Percentiles rank a stretch among this genome's conserved stretches.
phyloP scores from a whole-genome alignment of 2,329 filamentous ascomycete species.

The Nigrospora sphaerica region DNA sequence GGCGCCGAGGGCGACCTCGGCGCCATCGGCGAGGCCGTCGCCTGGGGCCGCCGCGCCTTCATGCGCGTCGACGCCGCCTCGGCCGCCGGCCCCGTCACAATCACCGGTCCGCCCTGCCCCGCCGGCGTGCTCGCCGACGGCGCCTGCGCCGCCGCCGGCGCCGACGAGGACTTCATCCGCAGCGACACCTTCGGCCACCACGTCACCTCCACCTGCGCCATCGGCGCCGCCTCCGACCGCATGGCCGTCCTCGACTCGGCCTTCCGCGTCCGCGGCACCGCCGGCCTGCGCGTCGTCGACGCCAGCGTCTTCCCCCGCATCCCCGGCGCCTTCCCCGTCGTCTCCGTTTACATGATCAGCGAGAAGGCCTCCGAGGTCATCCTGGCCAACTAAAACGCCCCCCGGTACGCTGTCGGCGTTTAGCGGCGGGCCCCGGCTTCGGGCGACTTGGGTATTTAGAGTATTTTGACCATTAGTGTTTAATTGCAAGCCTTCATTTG shows the following conservation, averaged over 20 bases:
- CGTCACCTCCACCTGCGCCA: constrained; percentile 43
- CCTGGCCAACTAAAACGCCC: background rate
- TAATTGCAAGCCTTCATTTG: too few relatives aligned
- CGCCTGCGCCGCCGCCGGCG: background rate
- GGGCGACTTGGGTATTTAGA: too few relatives aligned
- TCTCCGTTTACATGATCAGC: constrained; percentile 43
- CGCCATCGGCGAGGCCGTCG: constrained; percentile 21
- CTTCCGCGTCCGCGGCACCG: constrained; percentile 45
- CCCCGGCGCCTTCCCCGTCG: constrained; percentile 30
- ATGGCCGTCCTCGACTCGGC: constrained; percentile 45
- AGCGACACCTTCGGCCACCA: constrained; percentile 48
- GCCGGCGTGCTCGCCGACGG: background rate
- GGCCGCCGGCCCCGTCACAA: constrained; percentile 1
- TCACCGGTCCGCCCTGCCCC: background rate
- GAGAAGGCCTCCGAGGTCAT: constrained; percentile 39
- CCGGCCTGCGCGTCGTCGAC: constrained; percentile 47
- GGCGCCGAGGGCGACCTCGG: constrained; percentile 36
- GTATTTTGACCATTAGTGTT: too few relatives aligned
- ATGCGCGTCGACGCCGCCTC: background rate
- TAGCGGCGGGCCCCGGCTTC: too few relatives aligned
- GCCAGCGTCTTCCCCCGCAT: constrained; percentile 41
- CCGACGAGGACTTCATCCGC: constrained; percentile 23
- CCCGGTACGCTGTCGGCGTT: too few relatives aligned
- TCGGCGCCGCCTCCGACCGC: constrained; percentile 42
- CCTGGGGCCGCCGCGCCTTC: constrained; percentile 2